These are phyloP conservation scores for Diplogelasinospora grovesii DNA, from an alignment of 495 filamentous ascomycete genomes.

Conservation along the genomic window DNA sequence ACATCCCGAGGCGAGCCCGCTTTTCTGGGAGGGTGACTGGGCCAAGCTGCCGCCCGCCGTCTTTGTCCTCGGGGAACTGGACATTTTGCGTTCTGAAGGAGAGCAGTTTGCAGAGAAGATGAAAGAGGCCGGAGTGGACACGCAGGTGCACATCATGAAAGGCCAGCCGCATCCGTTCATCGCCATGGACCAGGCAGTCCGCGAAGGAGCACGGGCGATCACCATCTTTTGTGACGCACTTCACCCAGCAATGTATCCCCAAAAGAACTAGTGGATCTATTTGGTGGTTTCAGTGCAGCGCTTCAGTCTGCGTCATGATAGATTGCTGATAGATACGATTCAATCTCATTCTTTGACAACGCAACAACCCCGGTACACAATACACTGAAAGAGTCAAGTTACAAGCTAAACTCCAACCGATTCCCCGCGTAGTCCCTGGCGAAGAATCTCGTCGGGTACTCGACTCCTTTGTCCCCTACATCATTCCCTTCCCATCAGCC, in stretches of 20 bases:
- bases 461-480: constrained; percentile 46
- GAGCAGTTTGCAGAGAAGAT: constrained; percentile 48
- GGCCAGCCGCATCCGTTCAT: constrained; percentile 59
- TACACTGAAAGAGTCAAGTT: constrained; percentile 2
- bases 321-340: too few relatives aligned
- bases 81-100: constrained; percentile 49
- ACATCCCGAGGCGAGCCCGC: constrained; percentile 48
- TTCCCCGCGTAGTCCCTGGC: constrained; percentile 59
- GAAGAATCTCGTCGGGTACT: constrained; percentile 57
- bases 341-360: too few relatives aligned
- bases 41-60: constrained; percentile 41
- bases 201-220: constrained; percentile 48
- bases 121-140: constrained; percentile 37
- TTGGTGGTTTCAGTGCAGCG: too few relatives aligned
- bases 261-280: too few relatives aligned
- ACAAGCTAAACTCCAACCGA: constrained; percentile 54
- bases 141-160: constrained; percentile 50
- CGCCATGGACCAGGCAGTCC: constrained; percentile 51
- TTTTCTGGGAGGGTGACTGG: constrained; percentile 47
- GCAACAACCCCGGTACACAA: too few relatives aligned
- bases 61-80: constrained; percentile 51
- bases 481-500: too few relatives aligned
- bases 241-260: constrained; percentile 22
- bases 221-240: constrained; percentile 48
- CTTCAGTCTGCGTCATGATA: too few relatives aligned